A percentile compares a stretch with the other conserved stretches of the same genome.
Evolutionary conservation across 495 filamentous ascomycete genomes (phyloP).

Genomic region (Tricharina praecox): DNA sequence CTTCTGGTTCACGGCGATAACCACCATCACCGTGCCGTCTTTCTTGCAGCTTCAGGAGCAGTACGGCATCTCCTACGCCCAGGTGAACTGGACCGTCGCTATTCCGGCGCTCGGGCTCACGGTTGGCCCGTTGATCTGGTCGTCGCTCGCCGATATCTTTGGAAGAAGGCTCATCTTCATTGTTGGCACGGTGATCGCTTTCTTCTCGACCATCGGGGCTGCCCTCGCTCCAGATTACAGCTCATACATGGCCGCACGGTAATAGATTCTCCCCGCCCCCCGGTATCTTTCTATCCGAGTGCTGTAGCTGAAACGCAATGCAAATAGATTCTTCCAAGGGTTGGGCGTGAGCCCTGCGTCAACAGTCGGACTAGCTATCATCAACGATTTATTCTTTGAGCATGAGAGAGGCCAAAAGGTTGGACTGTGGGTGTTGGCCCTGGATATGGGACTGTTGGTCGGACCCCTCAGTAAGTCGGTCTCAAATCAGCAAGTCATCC

Average conservation of each 20-base stretch:
- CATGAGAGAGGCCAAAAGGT: slow-evolving; percentile 44
- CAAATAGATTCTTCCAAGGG: slow-evolving; percentile 42
- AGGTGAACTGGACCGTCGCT: slow-evolving; percentile 49
- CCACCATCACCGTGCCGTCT: slow-evolving; percentile 44
- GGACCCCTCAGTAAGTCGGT: slow-evolving; percentile 34
- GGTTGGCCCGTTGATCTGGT: slow-evolving; percentile 43
- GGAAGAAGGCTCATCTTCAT: slow-evolving; percentile 40
- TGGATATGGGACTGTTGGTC: slow-evolving; percentile 39
- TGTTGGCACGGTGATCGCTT: slow-evolving; percentile 37
- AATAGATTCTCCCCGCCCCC: slow-evolving; percentile 6
- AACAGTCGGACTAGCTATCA: slow-evolving; percentile 44
- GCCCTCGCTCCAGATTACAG: slow-evolving; percentile 32
- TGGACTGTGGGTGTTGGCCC: slow-evolving; percentile 45
- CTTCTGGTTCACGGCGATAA: slow-evolving; percentile 44
- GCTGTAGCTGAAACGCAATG: neutral
- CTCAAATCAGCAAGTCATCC: neutral
- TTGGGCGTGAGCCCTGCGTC: slow-evolving; percentile 42
- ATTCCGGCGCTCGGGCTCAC: slow-evolving; percentile 43
- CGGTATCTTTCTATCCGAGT: neutral
- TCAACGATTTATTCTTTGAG: slow-evolving; percentile 43
- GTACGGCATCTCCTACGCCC: slow-evolving; percentile 34
- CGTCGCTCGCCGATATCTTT: slow-evolving; percentile 41
- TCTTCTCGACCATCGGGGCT: slow-evolving; percentile 37
- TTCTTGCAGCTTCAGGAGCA: slow-evolving; percentile 37
- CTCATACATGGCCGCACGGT: slow-evolving; percentile 37